A percentile compares a stretch with the other conserved stretches of the same genome.
phyloP scores from a whole-genome alignment of 1,284 basidiomycete species.

The Mycosarcoma maydis region DNA sequence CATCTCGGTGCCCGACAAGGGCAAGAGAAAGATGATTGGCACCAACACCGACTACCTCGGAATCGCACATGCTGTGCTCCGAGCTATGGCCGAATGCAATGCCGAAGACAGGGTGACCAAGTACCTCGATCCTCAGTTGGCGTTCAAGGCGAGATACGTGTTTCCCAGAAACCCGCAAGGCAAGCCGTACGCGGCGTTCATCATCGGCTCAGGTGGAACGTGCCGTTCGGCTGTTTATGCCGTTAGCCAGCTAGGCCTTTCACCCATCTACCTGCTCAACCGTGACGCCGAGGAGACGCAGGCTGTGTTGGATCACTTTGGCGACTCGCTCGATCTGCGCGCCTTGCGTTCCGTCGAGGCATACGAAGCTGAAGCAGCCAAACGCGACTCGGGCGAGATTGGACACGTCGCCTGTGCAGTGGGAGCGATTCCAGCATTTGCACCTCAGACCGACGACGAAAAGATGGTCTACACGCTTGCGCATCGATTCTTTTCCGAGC shows the following conservation, averaged over 20 bases:
- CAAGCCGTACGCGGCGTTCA: constrained; percentile 46
- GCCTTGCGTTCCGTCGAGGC: constrained; percentile 34
- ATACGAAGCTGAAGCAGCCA: constrained; percentile 25
- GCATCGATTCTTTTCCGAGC: constrained; percentile 44
- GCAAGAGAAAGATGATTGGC: constrained; percentile 41
- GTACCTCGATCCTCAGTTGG: constrained; percentile 33
- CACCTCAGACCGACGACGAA: constrained; percentile 56
- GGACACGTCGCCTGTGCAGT: constrained; percentile 49
- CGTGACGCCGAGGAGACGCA: constrained; percentile 43
- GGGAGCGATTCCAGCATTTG: constrained; percentile 64
- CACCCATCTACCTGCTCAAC: constrained; percentile 51
- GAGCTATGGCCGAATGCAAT: constrained; percentile 34
- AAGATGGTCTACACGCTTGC: constrained; percentile 63
- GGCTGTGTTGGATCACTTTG: constrained; percentile 48
- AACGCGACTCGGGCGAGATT: constrained; percentile 35
- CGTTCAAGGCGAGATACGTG: constrained; percentile 15
- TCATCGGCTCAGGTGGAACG: constrained; percentile 55
- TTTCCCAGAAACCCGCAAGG: constrained; percentile 22
- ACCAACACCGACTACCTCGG: constrained; percentile 57
- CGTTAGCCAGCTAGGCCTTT: constrained; percentile 35
- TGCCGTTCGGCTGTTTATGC: constrained; percentile 54
- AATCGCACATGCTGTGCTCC: constrained; percentile 43
- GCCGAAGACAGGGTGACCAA: constrained; percentile 19
- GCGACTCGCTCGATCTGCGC: constrained; percentile 35
- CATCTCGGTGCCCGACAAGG: constrained; percentile 30